Evolutionary conservation across 306 rosid species (phyloP).

Genomic region (Cicer arietinum): DNA sequence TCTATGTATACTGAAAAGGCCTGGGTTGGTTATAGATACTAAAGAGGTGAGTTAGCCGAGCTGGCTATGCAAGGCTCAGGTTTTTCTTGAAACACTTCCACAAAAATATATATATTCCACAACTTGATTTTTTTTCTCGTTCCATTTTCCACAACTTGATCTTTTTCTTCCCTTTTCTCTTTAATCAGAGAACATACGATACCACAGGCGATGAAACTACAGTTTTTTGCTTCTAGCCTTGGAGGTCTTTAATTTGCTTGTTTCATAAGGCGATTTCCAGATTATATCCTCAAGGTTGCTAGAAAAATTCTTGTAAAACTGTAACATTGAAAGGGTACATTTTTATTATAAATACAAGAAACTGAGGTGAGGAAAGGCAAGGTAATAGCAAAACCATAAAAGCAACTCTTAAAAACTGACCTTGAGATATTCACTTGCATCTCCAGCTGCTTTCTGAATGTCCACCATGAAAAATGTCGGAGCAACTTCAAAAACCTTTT

Average conservation of each 20-base stretch:
- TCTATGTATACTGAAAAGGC: slow-evolving; percentile 26
- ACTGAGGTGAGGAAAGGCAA: background rate
- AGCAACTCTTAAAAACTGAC: slow-evolving; percentile 51
- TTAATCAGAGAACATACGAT: slow-evolving; percentile 13
- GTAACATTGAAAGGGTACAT: slow-evolving; percentile 34
- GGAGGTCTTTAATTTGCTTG: slow-evolving; percentile 63
- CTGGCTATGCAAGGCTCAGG: slow-evolving; percentile 12
- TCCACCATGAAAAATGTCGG: slow-evolving; percentile 90
- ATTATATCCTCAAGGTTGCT: slow-evolving; percentile 89
- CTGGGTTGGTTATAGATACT: slow-evolving; percentile 15
- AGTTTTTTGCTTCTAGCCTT: slow-evolving; percentile 64
- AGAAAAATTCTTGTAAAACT: slow-evolving; percentile 83
- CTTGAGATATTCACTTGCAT: slow-evolving; percentile 78
- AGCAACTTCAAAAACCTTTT: slow-evolving; percentile 80
- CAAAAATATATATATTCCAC: slow-evolving; percentile 1
- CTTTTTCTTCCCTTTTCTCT: background rate
- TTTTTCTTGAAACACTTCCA: background rate
- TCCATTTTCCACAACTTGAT: background rate
- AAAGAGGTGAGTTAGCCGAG: slow-evolving; percentile 29
- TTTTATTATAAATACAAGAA: slow-evolving; percentile 3
- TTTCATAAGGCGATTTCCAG: slow-evolving; percentile 77
- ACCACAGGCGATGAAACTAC: slow-evolving; percentile 43
- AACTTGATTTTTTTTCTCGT: background rate
- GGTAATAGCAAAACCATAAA: slow-evolving; percentile 21
- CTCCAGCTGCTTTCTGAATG: slow-evolving; percentile 89